Base-by-base conservation (phyloP, 257 asterid species). In the Oldenlandia corymbosa region DNA sequence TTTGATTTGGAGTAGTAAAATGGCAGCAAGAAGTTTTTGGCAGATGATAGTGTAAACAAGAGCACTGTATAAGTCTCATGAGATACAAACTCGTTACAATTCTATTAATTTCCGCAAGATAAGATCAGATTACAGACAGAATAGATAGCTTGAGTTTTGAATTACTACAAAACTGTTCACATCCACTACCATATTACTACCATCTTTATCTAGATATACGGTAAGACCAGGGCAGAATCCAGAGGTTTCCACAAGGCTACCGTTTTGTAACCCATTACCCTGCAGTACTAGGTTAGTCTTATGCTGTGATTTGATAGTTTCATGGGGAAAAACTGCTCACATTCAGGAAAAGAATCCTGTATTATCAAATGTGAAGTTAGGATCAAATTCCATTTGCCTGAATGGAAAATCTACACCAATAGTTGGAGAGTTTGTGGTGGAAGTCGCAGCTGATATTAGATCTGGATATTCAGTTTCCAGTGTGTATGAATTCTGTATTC, bases 341-440 rank as follows among this genome's bases (percentile, higher is more conserved):
- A 55, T 58, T 63, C 60, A 72, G 49, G 76, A 49, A 64, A 68
- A 72, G 67, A 68, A 78, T 32, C 76, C 52, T 18, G 39, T 42
- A 34, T 76, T 48, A 43, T 65, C 81, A 41, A 79, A 85, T 18
- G 68, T 71, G 60, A 77, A 79, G 56, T 64, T 70, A 4, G 85
- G 55, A 51, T 70, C 90, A 55, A 66, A 78, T n/a, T 66, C 86
- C 26, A 78, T 51, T 10, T 75, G 54, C 30, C 70, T 78, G 23
- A 71, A 78, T 6, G 76, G 78, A 72, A 54, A 58, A 24, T 66
- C 67, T 1, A 66, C 17, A 3, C 54, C 81, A 41, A 72, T 16
- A 5, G 73, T 73, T 6, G 83, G 60, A 26, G 88, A 67, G 36
- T 57, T 79, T 47, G 78, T 60, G 2, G 71, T 60, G 7, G 88